A percentile compares a stretch with the other conserved stretches of the same genome.
Conservation (phyloP, 2,329 filamentous ascomycete genomes). For the Fusarium guadeloupense region DNA sequence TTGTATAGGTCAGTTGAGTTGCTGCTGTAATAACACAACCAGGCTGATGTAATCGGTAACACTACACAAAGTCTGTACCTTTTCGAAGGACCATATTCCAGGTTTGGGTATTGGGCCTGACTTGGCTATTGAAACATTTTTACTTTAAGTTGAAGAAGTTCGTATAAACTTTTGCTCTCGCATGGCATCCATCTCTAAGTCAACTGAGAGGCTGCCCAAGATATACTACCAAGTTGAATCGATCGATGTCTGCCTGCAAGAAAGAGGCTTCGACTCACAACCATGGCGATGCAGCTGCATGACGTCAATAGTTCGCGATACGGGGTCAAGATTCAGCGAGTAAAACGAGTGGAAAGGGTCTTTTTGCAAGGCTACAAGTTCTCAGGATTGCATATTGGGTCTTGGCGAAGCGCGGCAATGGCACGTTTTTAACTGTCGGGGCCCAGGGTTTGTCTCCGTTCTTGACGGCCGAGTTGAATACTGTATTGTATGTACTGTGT, state of each 20-base stretch:
- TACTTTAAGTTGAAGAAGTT: no score
- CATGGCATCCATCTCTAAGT: no score
- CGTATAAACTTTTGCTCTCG: no score
- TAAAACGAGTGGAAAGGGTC: conserved; percentile 1
- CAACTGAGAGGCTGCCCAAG: no score
- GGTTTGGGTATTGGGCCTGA: no score
- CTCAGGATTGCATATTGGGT: neutral
- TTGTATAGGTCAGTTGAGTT: no score
- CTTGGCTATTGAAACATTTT: no score
- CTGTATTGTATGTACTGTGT: conserved; percentile 21
- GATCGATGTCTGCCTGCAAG: neutral
- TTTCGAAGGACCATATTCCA: no score
- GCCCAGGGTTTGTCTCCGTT: conserved; percentile 1
- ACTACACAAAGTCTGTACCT: no score
- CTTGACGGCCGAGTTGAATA: conserved; percentile 7
- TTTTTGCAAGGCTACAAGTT: neutral
- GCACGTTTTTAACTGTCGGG: conserved; percentile 28
- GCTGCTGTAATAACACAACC: no score
- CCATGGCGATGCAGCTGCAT: conserved; percentile 8
- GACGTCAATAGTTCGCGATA: conserved; percentile 32
- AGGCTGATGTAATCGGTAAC: no score
- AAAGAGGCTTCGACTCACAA: neutral
- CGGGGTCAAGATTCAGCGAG: conserved; percentile 8
- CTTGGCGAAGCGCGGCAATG: conserved; percentile 21
- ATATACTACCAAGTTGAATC: no score